phyloP scores from a whole-genome alignment of 805 yeast species.

The Myxozyma lipomycoides region DNA sequence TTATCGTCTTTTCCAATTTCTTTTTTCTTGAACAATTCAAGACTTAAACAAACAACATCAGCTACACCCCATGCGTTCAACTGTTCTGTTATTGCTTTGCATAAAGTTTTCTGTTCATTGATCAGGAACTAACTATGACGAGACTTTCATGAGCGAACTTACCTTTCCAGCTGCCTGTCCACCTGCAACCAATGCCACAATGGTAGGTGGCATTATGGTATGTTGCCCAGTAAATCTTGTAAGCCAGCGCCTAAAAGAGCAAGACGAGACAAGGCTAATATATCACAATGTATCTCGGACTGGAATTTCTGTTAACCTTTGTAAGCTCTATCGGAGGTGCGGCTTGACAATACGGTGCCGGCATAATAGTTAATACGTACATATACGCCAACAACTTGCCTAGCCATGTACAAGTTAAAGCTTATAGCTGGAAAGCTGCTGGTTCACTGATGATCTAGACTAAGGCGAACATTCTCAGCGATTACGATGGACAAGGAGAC shows the following conservation, averaged over 20 bases:
- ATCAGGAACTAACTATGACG: not conserved
- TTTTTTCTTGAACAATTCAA: constrained; percentile 3
- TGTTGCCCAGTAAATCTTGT: too few species aligned
- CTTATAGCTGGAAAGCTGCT: too few species aligned
- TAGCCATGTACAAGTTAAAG: too few species aligned
- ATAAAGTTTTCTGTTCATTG: constrained; percentile 12
- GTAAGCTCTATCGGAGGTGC: not conserved
- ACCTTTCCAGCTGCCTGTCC: constrained; percentile 28
- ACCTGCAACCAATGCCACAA: constrained; percentile 19
- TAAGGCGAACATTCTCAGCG: not conserved
- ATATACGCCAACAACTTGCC: too few species aligned
- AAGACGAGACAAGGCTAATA: too few species aligned
- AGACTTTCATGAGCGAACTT: not conserved
- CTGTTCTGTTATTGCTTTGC: constrained; percentile 15
- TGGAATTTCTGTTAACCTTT: not conserved
- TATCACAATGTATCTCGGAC: not conserved
- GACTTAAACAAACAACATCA: constrained; percentile 8
- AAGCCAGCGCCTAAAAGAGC: not conserved
- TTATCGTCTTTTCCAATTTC: not conserved
- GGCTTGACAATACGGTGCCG: too few species aligned
- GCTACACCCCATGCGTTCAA: constrained; percentile 14
- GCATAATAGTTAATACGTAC: too few species aligned
- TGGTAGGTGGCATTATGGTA: constrained; percentile 17
- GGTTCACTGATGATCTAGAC: too few species aligned
- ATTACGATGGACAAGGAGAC: not conserved